Evolutionary conservation across 2,329 filamentous ascomycete species (phyloP).

Genomic region (Trichoderma koningii): DNA sequence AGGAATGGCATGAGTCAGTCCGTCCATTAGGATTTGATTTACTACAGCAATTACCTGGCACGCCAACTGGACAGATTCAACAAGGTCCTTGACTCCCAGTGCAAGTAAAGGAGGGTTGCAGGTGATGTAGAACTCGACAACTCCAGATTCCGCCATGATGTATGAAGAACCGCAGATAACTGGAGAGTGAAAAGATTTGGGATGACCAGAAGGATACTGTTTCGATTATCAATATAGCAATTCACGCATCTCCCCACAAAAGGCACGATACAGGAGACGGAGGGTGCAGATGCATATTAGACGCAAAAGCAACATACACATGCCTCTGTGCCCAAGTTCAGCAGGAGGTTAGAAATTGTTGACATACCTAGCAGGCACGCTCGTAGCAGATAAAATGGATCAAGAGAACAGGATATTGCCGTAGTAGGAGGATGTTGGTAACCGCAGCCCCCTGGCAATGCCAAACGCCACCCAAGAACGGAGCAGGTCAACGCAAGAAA

Average conservation of each 20-base stretch:
- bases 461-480: no score
- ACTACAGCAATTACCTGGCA: neutral
- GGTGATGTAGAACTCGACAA: slow-evolving; percentile 40
- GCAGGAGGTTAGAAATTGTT: neutral
- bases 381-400: no score
- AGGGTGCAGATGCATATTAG: neutral
- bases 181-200: neutral
- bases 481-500: no score
- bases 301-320: neutral
- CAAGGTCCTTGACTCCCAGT: slow-evolving; percentile 36
- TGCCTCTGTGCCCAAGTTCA: neutral
- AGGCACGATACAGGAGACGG: no score
- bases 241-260: no score
- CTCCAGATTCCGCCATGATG: slow-evolving; percentile 13
- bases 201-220: neutral
- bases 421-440: no score
- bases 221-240: neutral
- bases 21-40: neutral
- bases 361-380: neutral
- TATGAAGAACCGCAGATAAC: neutral
- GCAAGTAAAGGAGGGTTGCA: slow-evolving; percentile 42
- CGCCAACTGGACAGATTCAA: slow-evolving; percentile 30
- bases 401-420: no score
- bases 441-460: no score
- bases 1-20: neutral